Base-by-base conservation (phyloP, 306 rosid genomes). In the Cucumis hystrix region DNA sequence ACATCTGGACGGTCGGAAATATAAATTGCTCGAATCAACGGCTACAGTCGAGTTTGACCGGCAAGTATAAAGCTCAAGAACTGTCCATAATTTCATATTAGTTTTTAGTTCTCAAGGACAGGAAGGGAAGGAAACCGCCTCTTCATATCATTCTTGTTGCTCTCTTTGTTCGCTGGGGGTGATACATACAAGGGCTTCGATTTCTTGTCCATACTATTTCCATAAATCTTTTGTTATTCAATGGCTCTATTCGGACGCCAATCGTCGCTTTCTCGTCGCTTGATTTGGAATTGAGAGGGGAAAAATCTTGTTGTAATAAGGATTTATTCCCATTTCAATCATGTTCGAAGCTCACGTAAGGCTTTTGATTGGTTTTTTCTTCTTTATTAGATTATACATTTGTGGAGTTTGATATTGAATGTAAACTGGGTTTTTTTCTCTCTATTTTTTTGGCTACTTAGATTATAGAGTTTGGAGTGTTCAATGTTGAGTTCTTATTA, bases 301-400 rank as follows among this genome's bases (percentile, higher is more conserved):
- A 57, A 79, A 74, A 59, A 37, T 43, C 76, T 79, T 1, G 82
- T 64, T 52, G 65, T n/a, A 79, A 58, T 77, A 5, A 35, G 57
- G 67, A 28, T 49, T 60, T 54, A 65, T 84, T 75, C 83, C 77
- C 80, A 76, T 76, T 83, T 39, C 87, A 87, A 86, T 76, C 88
- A 95, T 95, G 99, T 95, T 95, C 79, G 99, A 95, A 85, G 93
- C 97, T 79, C 97, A 92, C 85, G 99, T 95, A 88, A 85, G 92
- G 67, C 21, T 80, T 69, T 49, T 74, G 61, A 23, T 60, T 20
- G 25, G 18, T 5, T 43, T 80, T 80, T n/a, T 20, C 6, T 1
- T 52, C 28, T 37, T 30, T 20, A 37, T 55, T 10, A 1, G 45
- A 23, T 61, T 10, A 58, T 78, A 79, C 15, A 21, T 39, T 64